phyloP scores from a whole-genome alignment of 2,329 filamentous ascomycete genomes.

The Anthostomella pinea region DNA sequence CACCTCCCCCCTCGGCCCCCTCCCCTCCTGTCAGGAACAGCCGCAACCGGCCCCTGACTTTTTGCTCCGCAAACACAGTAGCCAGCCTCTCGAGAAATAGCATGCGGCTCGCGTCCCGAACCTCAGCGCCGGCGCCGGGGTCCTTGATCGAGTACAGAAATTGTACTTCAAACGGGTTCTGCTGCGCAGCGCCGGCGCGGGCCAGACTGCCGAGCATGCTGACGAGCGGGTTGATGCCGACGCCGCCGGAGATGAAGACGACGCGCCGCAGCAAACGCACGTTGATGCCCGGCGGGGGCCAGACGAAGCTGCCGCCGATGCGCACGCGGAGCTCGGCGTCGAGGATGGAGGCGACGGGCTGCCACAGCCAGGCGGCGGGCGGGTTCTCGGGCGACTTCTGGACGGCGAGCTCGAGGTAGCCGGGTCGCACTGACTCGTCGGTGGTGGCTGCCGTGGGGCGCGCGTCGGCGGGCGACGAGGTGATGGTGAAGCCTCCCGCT shows the following conservation, averaged over 20 bases:
- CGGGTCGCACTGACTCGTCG: background rate
- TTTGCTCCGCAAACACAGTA: conserved; percentile 36
- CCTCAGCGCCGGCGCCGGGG: conserved; percentile 12
- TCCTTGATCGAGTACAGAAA: conserved; percentile 61
- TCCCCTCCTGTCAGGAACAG: conserved; percentile 45
- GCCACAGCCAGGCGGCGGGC: conserved; percentile 75
- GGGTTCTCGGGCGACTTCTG: conserved; percentile 70
- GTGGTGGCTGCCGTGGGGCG: conserved; percentile 26
- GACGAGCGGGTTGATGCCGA: conserved; percentile 78
- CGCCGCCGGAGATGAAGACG: conserved; percentile 76
- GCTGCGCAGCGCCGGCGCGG: conserved; percentile 3
- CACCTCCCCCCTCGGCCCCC: conserved; percentile 3
- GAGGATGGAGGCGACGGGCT: conserved; percentile 52
- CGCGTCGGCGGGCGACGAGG: conserved; percentile 64
- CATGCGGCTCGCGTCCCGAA: conserved; percentile 33
- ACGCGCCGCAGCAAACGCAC: conserved; percentile 50
- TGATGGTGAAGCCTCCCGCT: conserved; percentile 86
- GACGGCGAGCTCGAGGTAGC: conserved; percentile 74
- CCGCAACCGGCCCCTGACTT: conserved; percentile 39
- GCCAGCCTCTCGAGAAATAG: conserved; percentile 52
- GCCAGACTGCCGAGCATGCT: conserved; percentile 65
- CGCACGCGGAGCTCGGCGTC: conserved; percentile 61
- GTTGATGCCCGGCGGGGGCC: conserved; percentile 59
- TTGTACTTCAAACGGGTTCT: conserved; percentile 42
- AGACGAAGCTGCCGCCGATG: conserved; percentile 78